Base-by-base conservation (phyloP, 2,329 filamentous ascomycete genomes). In the Talaromyces sp. region DNA sequence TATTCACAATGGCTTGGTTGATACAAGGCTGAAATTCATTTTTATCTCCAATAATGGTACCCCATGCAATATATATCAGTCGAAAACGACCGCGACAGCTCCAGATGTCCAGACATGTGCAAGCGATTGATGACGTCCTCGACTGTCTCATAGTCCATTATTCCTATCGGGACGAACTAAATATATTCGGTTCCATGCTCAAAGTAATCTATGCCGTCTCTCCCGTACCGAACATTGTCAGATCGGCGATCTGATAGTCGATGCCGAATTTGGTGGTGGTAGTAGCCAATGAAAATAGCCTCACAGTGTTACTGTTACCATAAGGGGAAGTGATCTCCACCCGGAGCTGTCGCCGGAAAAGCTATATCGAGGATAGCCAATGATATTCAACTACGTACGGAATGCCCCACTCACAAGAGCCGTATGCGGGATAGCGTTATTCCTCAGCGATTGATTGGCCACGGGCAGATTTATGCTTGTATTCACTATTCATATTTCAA, bases 251-350 rank as follows among this genome's bases (percentile, higher is more conserved):
- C 6, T 21, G 19, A 21, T 4, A 48, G n/a, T 31, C 12, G 31
- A 26, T 12, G 5, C 43, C 43, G 24, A 24, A 50, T 50, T 12
- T 26, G 43, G 43, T 26, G 43, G n/a, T 38, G 35, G 43, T 50
- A 50, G 43, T 9, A 4, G 43, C 43, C 43, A 50, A 50, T 50
- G 9, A 50, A n/a, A 35, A 35, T 14, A 35, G 3, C 32, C 19
- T 50, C 43, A 26, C 43, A 50, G 19, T 12, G 9, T 3, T 50
- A 50, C 43, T 50, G 12, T 50, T 50, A 50, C 43, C 43, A 1
- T 5, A 26, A 21, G 6, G 9, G 43, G 43, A 11, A 50, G 19
- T 26, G 10, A 3, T 17, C 43, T 50, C 9, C 43, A 76, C 5
- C 35, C 14, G 14, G 35, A 38, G 35, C 35, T 38, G 32, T 14